Evolutionary conservation across 2,329 filamentous ascomycete species (phyloP), one percentile per base, ranked within the genome.

Genomic region (Metarhizium sp.): DNA sequence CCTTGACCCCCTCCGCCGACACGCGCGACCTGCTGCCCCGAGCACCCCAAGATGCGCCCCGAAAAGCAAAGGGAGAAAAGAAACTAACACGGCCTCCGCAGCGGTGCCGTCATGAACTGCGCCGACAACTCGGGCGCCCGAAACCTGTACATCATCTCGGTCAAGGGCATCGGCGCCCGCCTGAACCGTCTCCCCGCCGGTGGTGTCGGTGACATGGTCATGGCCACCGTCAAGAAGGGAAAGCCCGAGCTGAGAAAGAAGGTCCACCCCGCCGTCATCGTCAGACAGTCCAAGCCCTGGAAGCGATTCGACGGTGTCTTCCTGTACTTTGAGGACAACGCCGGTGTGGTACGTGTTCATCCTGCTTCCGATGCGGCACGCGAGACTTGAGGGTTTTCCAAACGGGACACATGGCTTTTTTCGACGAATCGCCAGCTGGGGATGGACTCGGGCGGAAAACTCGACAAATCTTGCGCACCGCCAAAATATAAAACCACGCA

Each of bases 221-320:
- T 99, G 92, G 92, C 92, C 66, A 97, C 94, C 66, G 94, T 97
- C 81, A 97, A 99, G 90, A 97, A 99, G 90, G 94, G 95, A 81
- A 99, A 99, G 90, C 95, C 95, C 63, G 95, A 99, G 81, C 83
- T 99, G 73, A 86, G 95, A 79, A 99, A 99, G 90, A 99, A 99
- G 89, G 94, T 99, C 78, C 96, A 99, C 91, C 94, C 94, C 68
- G 94, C 94, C 72, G 92, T 99, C 74, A 94, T 99, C 73, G 92
- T 97, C 75, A 84, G 94, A 77, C 94, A 97, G 83, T 89, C 88
- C 82, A 99, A 99, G 87, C 94, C 94, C 71, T 99, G 94, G 94
- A 92, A 94, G 85, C 87, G 94, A 77, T 88, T 89, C 68, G 94
- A 99, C 77, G 95, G 94, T 79, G 89, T 97, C 71, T 99, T 90